Conservation (phyloP, 768 basidiomycete species). For the Chalciporus sphaerocephalus region DNA sequence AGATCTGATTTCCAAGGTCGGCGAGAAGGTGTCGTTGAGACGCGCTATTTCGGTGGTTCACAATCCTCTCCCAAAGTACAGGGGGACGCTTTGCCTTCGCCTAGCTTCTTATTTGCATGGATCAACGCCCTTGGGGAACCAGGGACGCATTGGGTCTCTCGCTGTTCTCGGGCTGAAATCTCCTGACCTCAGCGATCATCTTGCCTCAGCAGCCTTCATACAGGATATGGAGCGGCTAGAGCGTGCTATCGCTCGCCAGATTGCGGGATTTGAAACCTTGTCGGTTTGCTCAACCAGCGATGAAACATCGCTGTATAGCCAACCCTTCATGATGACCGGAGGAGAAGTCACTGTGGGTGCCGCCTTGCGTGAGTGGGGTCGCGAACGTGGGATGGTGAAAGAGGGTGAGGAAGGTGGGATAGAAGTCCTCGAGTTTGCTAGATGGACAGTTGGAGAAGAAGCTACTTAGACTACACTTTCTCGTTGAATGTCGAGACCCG, state of each 20-base stretch:
- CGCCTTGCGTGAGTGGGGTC: slow-evolving; percentile 51
- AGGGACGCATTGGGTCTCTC: slow-evolving; percentile 60
- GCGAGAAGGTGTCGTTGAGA: slow-evolving; percentile 72
- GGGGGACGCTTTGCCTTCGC: slow-evolving; percentile 39
- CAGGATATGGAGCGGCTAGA: slow-evolving; percentile 60
- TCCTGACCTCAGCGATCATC: slow-evolving; percentile 38
- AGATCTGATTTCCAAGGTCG: slow-evolving; percentile 67
- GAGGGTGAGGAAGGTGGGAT: slow-evolving; percentile 30
- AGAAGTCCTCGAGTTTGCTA: slow-evolving; percentile 50
- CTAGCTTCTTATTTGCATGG: slow-evolving; percentile 63
- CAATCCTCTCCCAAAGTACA: slow-evolving; percentile 34
- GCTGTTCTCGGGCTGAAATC: slow-evolving; percentile 53
- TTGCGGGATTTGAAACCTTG: slow-evolving; percentile 74
- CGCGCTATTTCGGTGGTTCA: slow-evolving; percentile 47
- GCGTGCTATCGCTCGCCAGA: slow-evolving; percentile 77
- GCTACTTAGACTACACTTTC: slow-evolving; percentile 2
- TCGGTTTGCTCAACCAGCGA: slow-evolving; percentile 42
- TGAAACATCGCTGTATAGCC: slow-evolving; percentile 59
- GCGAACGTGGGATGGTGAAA: slow-evolving; percentile 40
- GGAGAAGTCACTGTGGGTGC: slow-evolving; percentile 40
- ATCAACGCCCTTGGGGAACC: slow-evolving; percentile 38
- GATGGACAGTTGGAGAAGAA: slow-evolving; percentile 61
- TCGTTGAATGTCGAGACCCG: too few relatives aligned
- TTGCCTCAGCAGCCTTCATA: slow-evolving; percentile 46
- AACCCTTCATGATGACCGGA: slow-evolving; percentile 73